These are phyloP conservation scores for Rhodofomes roseus DNA, from an alignment of 1,284 basidiomycete genomes.

Conservation along the genomic window DNA sequence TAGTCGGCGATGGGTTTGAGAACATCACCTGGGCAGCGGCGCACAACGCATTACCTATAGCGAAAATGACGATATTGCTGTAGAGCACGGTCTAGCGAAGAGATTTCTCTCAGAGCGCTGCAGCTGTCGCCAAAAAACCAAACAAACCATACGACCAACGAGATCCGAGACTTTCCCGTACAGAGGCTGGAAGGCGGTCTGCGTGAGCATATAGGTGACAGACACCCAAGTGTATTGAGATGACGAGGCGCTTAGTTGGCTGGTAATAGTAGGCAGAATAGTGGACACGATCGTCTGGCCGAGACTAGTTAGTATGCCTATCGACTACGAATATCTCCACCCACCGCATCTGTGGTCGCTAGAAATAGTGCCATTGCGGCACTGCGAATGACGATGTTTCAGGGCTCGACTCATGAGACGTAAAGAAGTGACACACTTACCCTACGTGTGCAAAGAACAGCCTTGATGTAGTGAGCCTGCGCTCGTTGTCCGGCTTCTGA, in stretches of 20 bases:
- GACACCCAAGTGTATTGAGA: conserved; percentile 81
- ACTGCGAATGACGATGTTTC: conserved; percentile 33
- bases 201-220: conserved; percentile 77
- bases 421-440: conserved; percentile 30
- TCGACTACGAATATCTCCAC: conserved; percentile 25
- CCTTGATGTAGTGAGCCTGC: conserved; percentile 40
- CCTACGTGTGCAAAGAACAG: conserved; percentile 54
- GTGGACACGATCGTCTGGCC: conserved; percentile 77
- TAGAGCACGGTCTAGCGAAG: conserved; percentile 54
- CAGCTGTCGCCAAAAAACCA: conserved; percentile 2
- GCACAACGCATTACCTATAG: conserved; percentile 68
- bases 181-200: conserved; percentile 77
- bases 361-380: conserved; percentile 74
- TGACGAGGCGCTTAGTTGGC: conserved; percentile 58
- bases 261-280: conserved; percentile 70
- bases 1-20: conserved; percentile 1
- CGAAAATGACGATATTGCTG: conserved; percentile 65
- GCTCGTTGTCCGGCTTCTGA: conserved; percentile 11
- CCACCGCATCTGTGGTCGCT: conserved; percentile 77
- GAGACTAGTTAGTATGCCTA: conserved; percentile 14
- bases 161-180: conserved; percentile 77
- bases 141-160: conserved; percentile 61
- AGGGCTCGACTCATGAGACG: conserved; percentile 3
- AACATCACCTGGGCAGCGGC: conserved; percentile 59
- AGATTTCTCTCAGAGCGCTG: conserved; percentile 11